Percentiles rank a stretch among this genome's conserved stretches.
These are phyloP conservation scores for Schizophyllum commune DNA, from an alignment of 1,284 basidiomycete genomes.

Conservation along the genomic window DNA sequence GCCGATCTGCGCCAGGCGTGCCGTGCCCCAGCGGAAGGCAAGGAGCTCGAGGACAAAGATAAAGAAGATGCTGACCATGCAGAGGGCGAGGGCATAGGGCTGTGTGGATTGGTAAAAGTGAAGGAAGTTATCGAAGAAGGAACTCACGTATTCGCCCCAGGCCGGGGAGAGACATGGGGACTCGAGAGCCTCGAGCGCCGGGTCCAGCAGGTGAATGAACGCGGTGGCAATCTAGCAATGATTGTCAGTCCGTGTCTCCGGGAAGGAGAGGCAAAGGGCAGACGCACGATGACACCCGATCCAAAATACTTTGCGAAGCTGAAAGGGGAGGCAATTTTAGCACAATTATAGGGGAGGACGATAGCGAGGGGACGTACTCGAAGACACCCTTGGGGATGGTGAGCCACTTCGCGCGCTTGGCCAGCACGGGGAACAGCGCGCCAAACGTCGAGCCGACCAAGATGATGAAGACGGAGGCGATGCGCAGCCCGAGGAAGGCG, in stretches of 20 bases:
- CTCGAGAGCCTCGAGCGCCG: constrained; percentile 65
- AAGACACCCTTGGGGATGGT: constrained; percentile 60
- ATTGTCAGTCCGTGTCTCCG: constrained; percentile 8
- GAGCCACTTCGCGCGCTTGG: constrained; percentile 50
- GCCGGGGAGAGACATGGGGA: constrained; percentile 61
- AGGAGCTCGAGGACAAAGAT: constrained; percentile 84
- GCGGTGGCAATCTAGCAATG: constrained; percentile 74
- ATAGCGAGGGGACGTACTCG: constrained; percentile 47
- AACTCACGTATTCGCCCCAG: constrained; percentile 71
- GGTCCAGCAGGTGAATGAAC: constrained; percentile 80
- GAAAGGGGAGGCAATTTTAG: background rate
- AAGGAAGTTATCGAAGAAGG: background rate
- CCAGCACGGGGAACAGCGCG: constrained; percentile 79
- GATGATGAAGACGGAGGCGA: constrained; percentile 88
- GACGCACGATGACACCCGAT: constrained; percentile 80
- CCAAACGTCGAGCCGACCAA: constrained; percentile 61
- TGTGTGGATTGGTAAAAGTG: constrained; percentile 19
- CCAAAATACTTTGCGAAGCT: constrained; percentile 95
- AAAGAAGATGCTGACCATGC: constrained; percentile 70
- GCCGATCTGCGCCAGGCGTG: constrained; percentile 51
- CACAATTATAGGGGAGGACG: constrained; percentile 1
- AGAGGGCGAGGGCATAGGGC: constrained; percentile 77
- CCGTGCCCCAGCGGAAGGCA: constrained; percentile 75
- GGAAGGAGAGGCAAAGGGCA: constrained; percentile 7
- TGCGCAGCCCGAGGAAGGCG: constrained; percentile 41